Percentiles rank a stretch among this genome's conserved stretches.
phyloP scores from a whole-genome alignment of 2,329 filamentous ascomycete genomes.

The Didymella keratinophila region DNA sequence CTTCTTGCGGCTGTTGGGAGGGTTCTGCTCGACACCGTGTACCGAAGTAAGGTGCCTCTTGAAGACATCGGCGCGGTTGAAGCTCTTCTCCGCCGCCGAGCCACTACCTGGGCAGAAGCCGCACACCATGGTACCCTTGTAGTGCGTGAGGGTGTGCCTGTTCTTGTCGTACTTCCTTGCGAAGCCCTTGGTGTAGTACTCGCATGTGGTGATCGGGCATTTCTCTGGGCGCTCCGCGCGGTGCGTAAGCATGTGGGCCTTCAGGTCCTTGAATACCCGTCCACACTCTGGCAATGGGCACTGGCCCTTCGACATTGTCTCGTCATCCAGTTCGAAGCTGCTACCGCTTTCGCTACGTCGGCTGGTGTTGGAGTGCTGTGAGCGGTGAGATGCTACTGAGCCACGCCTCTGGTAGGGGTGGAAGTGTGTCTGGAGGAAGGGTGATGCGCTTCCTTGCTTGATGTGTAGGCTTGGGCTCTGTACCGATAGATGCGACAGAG shows the following conservation, averaged over 20 bases:
- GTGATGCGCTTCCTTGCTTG: constrained; percentile 68
- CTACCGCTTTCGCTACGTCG: constrained; percentile 55
- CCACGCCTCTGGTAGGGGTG: constrained; percentile 69
- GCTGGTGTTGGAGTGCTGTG: constrained; percentile 67
- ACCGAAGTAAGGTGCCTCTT: constrained; percentile 91
- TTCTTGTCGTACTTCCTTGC: constrained; percentile 97
- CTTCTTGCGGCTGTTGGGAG: constrained; percentile 89
- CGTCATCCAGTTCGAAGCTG: constrained; percentile 51
- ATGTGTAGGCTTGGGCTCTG: constrained; percentile 55
- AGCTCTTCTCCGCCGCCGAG: constrained; percentile 89
- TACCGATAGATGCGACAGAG: constrained; percentile 63
- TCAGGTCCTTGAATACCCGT: constrained; percentile 86
- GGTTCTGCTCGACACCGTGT: constrained; percentile 90
- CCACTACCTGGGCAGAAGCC: constrained; percentile 92
- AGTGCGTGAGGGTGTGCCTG: constrained; percentile 90
- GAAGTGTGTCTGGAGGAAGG: constrained; percentile 67
- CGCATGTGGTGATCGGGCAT: constrained; percentile 89
- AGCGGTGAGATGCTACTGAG: constrained; percentile 75
- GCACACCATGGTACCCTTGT: constrained; percentile 97
- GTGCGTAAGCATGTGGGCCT: constrained; percentile 94
- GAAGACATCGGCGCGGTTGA: constrained; percentile 95
- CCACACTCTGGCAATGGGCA: constrained; percentile 87
- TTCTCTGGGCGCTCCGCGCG: constrained; percentile 91
- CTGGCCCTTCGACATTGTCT: constrained; percentile 71
- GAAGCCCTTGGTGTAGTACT: constrained; percentile 92